Evolutionary conservation across 257 asterid genomes (phyloP), one percentile per base, ranked within the genome.

Genomic region (Solanum pinnatisectum): DNA sequence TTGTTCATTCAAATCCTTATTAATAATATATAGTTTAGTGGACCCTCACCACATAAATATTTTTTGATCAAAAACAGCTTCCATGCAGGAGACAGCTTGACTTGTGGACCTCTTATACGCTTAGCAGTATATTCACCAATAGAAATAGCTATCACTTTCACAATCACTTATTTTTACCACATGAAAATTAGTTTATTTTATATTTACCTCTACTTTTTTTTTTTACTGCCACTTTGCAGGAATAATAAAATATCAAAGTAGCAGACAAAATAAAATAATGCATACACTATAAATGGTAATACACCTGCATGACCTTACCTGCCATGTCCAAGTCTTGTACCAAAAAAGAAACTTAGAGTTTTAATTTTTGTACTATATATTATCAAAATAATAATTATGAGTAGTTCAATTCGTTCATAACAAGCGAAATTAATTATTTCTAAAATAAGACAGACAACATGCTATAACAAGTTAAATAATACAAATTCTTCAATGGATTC

Each of bases 41-140:
- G 90, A 27, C 14, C 79, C 90, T 86, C 5, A 89, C 90, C 90
- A 87, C 88, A 4, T 52, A 10, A 44, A 68, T 59, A 74, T 30
- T 77, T 84, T 74, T 74, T 89, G 35, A 83, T 88, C 87, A 90
- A 78, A 90, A 88, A 87, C 90, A 94, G 94, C 94, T 91, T 92
- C 98, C 98, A 88, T 90, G 93, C 96, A 92, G 95, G 96, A 91
- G 98, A 94, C 96, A 95, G 91, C 95, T 90, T 91, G 85, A 82
- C 85, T 30, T 63, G 70, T 82, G 85, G 85, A 82, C 85, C 85
- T 46, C 67, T 82, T 30, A 30, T 82, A 82, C 70, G 20, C 85
- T 49, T 82, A 49, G 18, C 44, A 30, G 70, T 49, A 18, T 82
- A 82, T 49, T 46, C 70, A 82, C 18, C 85, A 82, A 82, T 49